A percentile compares a stretch with the other conserved stretches of the same genome.
phyloP scores from a whole-genome alignment of 768 basidiomycete genomes.

The Boletellus emodensis region DNA sequence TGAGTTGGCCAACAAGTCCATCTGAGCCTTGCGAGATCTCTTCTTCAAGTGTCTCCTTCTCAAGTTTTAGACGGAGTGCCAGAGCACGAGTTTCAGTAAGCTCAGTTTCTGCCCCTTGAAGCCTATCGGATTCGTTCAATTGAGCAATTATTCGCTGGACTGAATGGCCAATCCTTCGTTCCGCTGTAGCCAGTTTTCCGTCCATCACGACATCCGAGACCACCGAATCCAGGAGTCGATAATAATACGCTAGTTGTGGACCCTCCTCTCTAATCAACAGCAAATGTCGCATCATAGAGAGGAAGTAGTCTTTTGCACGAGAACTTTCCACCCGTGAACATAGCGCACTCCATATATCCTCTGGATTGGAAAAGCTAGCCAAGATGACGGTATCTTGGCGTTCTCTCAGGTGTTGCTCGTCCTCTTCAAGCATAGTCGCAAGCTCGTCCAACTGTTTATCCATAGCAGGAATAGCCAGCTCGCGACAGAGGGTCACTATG shows the following conservation, averaged over 20 bases:
- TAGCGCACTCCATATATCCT: conserved; percentile 85
- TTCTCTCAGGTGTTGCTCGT: conserved; percentile 68
- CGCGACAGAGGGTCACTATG: conserved; percentile 65
- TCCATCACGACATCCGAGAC: conserved; percentile 91
- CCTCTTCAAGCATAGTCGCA: conserved; percentile 61
- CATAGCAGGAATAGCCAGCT: conserved; percentile 60
- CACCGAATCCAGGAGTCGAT: conserved; percentile 85
- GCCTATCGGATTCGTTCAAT: conserved; percentile 85
- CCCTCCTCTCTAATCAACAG: conserved; percentile 88
- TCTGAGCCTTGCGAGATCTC: conserved; percentile 79
- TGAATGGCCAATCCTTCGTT: conserved; percentile 81
- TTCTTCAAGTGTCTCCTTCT: conserved; percentile 79
- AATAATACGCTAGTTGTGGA: conserved; percentile 79
- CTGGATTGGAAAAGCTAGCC: conserved; percentile 70
- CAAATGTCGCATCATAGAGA: conserved; percentile 93
- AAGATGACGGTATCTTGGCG: conserved; percentile 75
- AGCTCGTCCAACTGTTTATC: conserved; percentile 64
- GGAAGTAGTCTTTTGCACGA: conserved; percentile 77
- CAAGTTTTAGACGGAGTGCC: conserved; percentile 62
- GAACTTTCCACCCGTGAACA: conserved; percentile 72
- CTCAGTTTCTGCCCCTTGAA: conserved; percentile 76
- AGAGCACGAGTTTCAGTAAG: conserved; percentile 62
- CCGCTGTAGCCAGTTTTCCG: conserved; percentile 80
- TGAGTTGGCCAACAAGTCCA: conserved; percentile 80
- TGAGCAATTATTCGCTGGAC: conserved; percentile 85